Conservation (phyloP, 177 flowering plant genomes). For the Vitis hybrid region DNA sequence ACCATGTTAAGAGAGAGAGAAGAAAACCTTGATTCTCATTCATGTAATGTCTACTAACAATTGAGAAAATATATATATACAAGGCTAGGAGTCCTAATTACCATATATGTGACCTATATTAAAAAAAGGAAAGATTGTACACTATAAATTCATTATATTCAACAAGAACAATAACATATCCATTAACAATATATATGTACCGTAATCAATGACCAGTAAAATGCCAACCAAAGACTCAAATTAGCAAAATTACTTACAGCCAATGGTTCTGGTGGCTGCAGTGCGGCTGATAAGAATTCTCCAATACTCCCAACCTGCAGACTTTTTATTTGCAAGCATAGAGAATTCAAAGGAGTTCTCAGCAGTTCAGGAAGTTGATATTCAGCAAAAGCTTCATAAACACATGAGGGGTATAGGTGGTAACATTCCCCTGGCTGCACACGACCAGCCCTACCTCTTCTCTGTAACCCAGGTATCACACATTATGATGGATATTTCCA, state of each 20-base stretch:
- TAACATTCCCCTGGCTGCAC: constrained; percentile 99
- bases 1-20: too few species aligned
- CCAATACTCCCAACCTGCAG: constrained; percentile 87
- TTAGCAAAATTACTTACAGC: constrained; percentile 60
- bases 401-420: constrained; percentile 92
- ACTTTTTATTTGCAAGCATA: constrained; percentile 97
- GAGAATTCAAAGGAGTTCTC: constrained; percentile 96
- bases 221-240: not conserved
- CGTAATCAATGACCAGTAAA: not conserved
- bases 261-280: constrained; percentile 92
- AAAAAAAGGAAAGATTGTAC: too few species aligned
- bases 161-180: too few species aligned
- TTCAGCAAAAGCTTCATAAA: constrained; percentile 93
- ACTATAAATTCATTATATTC: too few species aligned
- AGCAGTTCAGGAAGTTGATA: constrained; percentile 97
- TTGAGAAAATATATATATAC: too few species aligned
- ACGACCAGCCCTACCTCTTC: constrained; percentile 99
- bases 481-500: not conserved
- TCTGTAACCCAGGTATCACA: constrained; percentile 46
- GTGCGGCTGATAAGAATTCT: constrained; percentile 86
- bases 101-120: too few species aligned
- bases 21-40: too few species aligned
- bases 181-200: too few species aligned
- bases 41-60: too few species aligned
- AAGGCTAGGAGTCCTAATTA: too few species aligned